Evolutionary conservation across 208 protist genomes (phyloP).

Genomic region (Leishmania guyanensis): DNA sequence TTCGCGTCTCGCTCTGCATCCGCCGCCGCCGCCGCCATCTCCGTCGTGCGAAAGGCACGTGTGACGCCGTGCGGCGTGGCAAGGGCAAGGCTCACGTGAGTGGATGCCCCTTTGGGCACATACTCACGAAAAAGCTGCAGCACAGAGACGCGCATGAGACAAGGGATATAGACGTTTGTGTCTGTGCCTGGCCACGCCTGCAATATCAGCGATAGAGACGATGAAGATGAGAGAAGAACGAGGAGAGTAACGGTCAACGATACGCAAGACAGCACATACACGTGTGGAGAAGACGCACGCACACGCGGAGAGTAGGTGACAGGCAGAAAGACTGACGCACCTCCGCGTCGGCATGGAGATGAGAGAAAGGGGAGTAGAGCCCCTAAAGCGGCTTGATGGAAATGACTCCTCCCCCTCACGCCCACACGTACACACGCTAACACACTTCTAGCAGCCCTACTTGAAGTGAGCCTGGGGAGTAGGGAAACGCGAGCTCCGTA

Average conservation of each 20-base stretch:
- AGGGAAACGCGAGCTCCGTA: background rate
- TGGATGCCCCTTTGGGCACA: conserved; percentile 56
- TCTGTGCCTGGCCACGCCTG: background rate
- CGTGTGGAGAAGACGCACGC: background rate
- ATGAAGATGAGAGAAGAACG: background rate
- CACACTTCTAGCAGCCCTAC: background rate
- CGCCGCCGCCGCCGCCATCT: conserved; percentile 42
- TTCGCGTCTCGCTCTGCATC: conserved; percentile 50
- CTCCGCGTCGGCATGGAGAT: background rate
- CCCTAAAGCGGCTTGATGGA: background rate
- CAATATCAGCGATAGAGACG: background rate
- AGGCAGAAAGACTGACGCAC: background rate
- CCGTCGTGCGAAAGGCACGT: conserved; percentile 60
- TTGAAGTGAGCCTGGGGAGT: background rate
- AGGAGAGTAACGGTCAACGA: background rate
- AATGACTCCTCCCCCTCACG: background rate
- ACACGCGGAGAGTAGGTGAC: background rate
- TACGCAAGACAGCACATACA: background rate
- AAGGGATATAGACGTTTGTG: background rate
- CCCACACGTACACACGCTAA: background rate
- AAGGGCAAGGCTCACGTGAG: background rate
- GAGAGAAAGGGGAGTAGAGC: background rate
- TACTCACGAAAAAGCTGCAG: conserved; percentile 54
- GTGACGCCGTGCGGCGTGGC: conserved; percentile 46
- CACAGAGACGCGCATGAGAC: conserved; percentile 43